phyloP scores from a whole-genome alignment of 2,329 filamentous ascomycete genomes.

The Sporothrix brunneoviolacea region DNA sequence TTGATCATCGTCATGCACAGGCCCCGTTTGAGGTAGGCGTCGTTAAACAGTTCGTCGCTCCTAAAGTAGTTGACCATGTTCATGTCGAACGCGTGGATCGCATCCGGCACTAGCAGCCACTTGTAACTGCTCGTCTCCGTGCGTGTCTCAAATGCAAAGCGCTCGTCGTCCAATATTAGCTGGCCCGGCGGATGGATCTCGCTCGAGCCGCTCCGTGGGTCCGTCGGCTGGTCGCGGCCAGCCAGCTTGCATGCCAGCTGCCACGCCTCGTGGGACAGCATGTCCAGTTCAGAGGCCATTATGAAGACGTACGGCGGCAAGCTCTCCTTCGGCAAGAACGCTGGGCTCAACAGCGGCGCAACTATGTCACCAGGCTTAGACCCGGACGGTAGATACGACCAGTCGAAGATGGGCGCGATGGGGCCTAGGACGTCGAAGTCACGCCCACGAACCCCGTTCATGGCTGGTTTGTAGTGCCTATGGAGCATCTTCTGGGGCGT shows the following conservation, averaged over 20 bases:
- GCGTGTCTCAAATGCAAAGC: constrained; percentile 30
- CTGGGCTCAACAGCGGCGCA: constrained; percentile 37
- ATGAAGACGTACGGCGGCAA: constrained; percentile 38
- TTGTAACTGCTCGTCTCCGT: constrained; percentile 24
- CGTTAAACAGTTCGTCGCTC: constrained; percentile 24
- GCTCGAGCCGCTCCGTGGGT: constrained; percentile 24
- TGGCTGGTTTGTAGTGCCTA: constrained; percentile 30
- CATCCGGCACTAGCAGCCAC: constrained; percentile 38
- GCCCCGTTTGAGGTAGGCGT: constrained; percentile 23
- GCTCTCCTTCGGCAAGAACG: constrained; percentile 24
- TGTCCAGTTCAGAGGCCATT: constrained; percentile 39
- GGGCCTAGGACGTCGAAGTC: constrained; percentile 23
- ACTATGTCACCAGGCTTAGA: constrained; percentile 25
- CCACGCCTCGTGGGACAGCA: constrained; percentile 37
- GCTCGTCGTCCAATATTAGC: constrained; percentile 25
- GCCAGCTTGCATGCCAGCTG: constrained; percentile 30
- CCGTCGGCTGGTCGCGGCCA: constrained; percentile 24
- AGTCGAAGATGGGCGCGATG: constrained; percentile 30
- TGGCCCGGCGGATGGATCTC: constrained; percentile 20
- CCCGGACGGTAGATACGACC: constrained; percentile 34
- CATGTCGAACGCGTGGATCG: constrained; percentile 35
- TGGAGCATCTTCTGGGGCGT: constrained; percentile 24
- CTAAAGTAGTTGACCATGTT: constrained; percentile 19
- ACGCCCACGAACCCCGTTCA: constrained; percentile 24
- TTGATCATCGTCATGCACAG: constrained; percentile 20